Evolutionary conservation across 305 asterid species (phyloP), one percentile per base, ranked within the genome.

Genomic region (Stenogyne calaminthoides): DNA sequence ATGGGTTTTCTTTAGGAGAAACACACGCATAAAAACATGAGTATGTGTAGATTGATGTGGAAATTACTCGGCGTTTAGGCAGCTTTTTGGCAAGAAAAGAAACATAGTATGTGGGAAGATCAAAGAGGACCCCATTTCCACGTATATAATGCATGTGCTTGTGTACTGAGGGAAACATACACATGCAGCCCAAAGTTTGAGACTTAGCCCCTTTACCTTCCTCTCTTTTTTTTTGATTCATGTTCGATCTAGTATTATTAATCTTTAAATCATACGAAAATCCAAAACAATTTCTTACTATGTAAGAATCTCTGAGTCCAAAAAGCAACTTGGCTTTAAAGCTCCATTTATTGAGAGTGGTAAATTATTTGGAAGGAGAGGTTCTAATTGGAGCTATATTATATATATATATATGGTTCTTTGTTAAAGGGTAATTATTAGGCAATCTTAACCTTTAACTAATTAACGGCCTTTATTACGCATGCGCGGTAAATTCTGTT

Each of bases 131-230:
- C 80, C 76, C 63, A 77, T 51, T 74, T 74, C 64, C 83, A 81
- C 79, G 77, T 81, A 64, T 72, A 63, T 63, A 61, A 9, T 73
- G 65, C 85, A 81, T 78, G 85, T 81, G 85, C 69, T 66, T 25
- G 39, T 69, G 77, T 67, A 75, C 64, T 64, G 25, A 59, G 59
- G 60, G 59, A 19, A 49, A 79, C 74, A 74, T 57, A 70, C 83
- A 79, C 83, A 76, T 80, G 76, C 83, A 61, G 2, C 9, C 80
- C 80, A 61, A 67, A 61, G 16, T 34, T 68, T 55, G 70, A 72
- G 65, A 76, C 80, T 71, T 76, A 71, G 70, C 73, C 58, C 78
- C 64, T 44, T 80, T 39, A 72, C 72, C 76, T 67, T 80, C 51
- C 66, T 7, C 46, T 60, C 66, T 62, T 40, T 16, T 0, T 71